Base-by-base conservation (phyloP, 1,284 basidiomycete genomes). In the Malassezia sympodialis region DNA sequence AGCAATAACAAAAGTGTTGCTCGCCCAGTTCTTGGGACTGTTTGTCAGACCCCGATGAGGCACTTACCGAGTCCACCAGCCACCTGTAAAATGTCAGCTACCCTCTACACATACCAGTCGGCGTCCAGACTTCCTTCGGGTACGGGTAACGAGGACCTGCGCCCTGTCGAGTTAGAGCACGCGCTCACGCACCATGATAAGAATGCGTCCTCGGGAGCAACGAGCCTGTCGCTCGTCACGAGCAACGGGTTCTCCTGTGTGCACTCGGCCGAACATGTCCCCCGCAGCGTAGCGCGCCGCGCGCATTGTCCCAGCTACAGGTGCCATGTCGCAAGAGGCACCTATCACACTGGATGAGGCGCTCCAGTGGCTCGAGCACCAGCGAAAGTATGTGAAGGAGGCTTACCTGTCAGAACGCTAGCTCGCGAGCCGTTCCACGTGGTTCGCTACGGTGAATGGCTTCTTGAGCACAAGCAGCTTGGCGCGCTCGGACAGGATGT, bases 401-500 rank as follows among this genome's bases (percentile, higher is more conserved):
- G 15, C 34, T 51, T 0, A 51, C 40, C 8, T 4, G 12, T 15
- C 27, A 56, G 54, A 1, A 56, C 39, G 10, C 37, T 17, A 6
- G 45, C 45, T 15, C 78, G 84, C 35, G 80, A 82, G 28, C 88
- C 88, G 0, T 82, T 85, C 64, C 81, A 87, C 53, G 80, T 82
- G 0, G 82, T 89, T 17, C 79, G 84, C 48, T 79, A 82, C 32
- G 87, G 85, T 1, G 63, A 79, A 5, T 61, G 77, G 0, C 73
- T 89, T 1, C 78, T 90, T 39, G 67, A 69, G 19, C 78, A 60
- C 4, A 61, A 69, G 14, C 51, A 59, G 6, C 58, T 76, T 11
- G 62, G 28, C 64, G 90, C 87, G 80, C 62, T 58, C 21, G 52
- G 57, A 19, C 63, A 63, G 40, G 61, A 68, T 59, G 68, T 72